A percentile compares a stretch with the other conserved stretches of the same genome.
Conservation (phyloP, 257 asterid species). For the Solanum arcanum region DNA sequence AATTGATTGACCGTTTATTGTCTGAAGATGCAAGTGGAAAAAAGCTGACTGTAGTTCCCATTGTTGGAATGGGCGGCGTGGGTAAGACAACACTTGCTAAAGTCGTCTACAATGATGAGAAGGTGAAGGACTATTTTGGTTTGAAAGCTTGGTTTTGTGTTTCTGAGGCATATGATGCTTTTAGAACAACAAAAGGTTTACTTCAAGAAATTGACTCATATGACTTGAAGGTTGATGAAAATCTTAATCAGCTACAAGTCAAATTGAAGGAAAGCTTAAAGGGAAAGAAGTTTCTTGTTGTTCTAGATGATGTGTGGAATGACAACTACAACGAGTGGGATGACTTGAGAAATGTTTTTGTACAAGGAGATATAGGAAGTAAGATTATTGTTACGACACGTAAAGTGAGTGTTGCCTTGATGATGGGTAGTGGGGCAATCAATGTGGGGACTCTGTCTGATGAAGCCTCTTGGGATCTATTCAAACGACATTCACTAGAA, state of each 20-base stretch:
- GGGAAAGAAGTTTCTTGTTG: slow-evolving; percentile 37
- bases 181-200: slow-evolving; percentile 24
- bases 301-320: slow-evolving; percentile 53
- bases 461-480: not conserved
- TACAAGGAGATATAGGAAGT: slow-evolving; percentile 34
- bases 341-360: slow-evolving; percentile 4
- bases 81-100: slow-evolving; percentile 62
- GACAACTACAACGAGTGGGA: slow-evolving; percentile 25
- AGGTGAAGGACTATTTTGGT: slow-evolving; percentile 17
- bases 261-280: slow-evolving; percentile 26
- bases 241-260: slow-evolving; percentile 35
- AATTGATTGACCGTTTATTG: not conserved
- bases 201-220: slow-evolving; percentile 8
- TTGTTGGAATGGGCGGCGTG: not conserved
- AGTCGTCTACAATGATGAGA: slow-evolving; percentile 27
- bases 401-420: slow-evolving; percentile 22
- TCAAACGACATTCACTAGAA: not conserved
- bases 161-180: slow-evolving; percentile 30
- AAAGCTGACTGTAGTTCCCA: not conserved
- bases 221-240: not conserved
- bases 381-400: slow-evolving; percentile 51
- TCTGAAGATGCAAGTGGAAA: not conserved
- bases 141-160: slow-evolving; percentile 45
- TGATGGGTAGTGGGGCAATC: slow-evolving; percentile 6
- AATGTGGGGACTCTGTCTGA: not conserved